Conservation (phyloP, 2,329 filamentous ascomycete genomes). For the Cryphonectria radicalis region DNA sequence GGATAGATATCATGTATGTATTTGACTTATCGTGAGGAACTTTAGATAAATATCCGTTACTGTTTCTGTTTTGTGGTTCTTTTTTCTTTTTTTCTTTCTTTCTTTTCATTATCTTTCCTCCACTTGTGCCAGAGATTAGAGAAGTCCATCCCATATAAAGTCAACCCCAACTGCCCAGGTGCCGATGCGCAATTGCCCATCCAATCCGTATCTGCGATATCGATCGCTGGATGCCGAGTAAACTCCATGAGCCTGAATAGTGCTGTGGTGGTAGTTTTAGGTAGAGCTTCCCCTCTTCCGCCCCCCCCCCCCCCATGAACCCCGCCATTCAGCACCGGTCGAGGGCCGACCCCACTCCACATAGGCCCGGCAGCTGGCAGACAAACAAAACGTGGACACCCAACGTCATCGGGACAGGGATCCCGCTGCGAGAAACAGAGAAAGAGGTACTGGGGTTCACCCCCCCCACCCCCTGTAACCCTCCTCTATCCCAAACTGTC, state of each 20-base stretch:
- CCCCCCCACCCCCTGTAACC: not conserved
- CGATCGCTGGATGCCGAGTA: slow-evolving; percentile 26
- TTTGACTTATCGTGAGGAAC: not conserved
- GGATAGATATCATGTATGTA: slow-evolving; percentile 20
- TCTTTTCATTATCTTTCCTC: not conserved
- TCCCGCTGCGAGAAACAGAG: not conserved
- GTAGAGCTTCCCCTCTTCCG: not conserved
- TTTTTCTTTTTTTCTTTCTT: not conserved
- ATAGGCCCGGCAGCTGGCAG: slow-evolving; percentile 6
- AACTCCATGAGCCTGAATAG: slow-evolving; percentile 23
- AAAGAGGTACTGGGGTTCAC: too few relatives aligned
- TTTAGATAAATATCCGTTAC: not conserved
- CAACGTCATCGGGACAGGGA: slow-evolving; percentile 20
- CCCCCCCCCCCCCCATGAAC: slow-evolving; percentile 7
- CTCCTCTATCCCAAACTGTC: not conserved
- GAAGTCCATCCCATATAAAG: not conserved
- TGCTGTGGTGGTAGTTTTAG: not conserved
- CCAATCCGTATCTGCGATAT: not conserved
- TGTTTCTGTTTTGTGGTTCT: not conserved
- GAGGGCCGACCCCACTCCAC: slow-evolving; percentile 8
- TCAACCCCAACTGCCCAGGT: not conserved
- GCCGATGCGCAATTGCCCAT: not conserved
- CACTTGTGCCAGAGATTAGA: not conserved
- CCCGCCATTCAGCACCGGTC: slow-evolving; percentile 1
- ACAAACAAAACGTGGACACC: not conserved